Base-by-base conservation (phyloP, 371 early-diverging fungal species). In the Apophysomyces trapeziformis region DNA sequence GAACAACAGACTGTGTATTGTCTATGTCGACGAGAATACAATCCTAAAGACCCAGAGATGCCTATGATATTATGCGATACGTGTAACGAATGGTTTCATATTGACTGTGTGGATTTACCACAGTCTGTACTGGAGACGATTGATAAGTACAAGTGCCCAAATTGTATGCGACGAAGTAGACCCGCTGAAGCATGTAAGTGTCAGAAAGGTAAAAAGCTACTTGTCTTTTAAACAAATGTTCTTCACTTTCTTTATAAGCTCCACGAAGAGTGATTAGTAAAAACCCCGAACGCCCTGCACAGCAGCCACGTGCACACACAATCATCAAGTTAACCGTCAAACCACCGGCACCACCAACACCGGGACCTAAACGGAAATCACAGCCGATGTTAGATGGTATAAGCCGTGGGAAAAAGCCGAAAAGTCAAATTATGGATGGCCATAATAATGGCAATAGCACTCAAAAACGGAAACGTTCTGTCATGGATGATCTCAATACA, bases 41-140 rank as follows among this genome's bases (percentile, higher is more conserved):
- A 67, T 43, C 44, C 62, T 18, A 62, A 69, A 37, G 69, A 71
- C 13, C 57, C 68, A 5, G 58, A 64, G n/a, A 68, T 62, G 50
- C 72, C 78, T 0, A 85, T 86, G 72, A 71, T 91, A 4, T 75
- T 76, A 35, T 91, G 91, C 66, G 89, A 90, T 57, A 39, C 64
- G 18, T 91, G 91, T 58, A 68, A 70, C 12, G 87, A 84, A 16
- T 85, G 84, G 83, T 86, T 77, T 70, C 91, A 91, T 64, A 61
- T 77, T 1, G 60, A 50, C 1, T 91, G 91, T 63, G 82, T 84
- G 58, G 72, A 72, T 21, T 18, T 80, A 36, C 57, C 64, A 14
- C 36, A 39, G 1, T 38, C 66, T 18, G 58, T 66, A 6, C 46
- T 73, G 26, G 74, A 65, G 38, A 63, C 63, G 8, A 76, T 76